phyloP scores from a whole-genome alignment of 2,329 filamentous ascomycete genomes.

The Beauveria bassiana region DNA sequence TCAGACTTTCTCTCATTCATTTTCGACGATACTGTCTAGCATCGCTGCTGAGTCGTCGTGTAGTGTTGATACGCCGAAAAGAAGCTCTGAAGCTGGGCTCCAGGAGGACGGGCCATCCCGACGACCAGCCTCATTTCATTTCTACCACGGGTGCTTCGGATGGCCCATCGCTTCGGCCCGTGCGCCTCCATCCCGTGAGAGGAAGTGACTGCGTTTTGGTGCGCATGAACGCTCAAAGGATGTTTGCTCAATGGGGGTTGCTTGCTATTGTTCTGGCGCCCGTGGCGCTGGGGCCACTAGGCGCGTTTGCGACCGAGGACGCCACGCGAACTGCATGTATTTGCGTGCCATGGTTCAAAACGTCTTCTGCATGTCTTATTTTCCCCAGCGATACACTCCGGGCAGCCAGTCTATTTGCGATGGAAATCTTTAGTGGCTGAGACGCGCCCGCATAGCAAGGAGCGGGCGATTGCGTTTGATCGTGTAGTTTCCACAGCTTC shows the following conservation, averaged over 20 bases:
- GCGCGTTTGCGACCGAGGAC: not conserved
- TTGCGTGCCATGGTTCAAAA: no score
- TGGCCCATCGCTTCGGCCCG: not conserved
- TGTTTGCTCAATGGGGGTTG: conserved; percentile 6
- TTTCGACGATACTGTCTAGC: not conserved
- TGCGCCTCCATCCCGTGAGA: not conserved
- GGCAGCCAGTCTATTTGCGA: no score
- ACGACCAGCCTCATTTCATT: not conserved
- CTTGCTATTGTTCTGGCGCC: conserved; percentile 8
- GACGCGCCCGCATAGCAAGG: no score
- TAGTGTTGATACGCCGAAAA: not conserved
- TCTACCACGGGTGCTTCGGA: not conserved
- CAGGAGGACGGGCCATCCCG: not conserved
- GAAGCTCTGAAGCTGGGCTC: not conserved
- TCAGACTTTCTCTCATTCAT: not conserved
- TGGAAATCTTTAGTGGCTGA: no score
- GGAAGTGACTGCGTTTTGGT: not conserved
- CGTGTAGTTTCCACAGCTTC: no score
- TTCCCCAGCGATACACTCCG: no score
- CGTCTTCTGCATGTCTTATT: no score
- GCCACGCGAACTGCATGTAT: not conserved
- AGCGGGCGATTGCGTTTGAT: no score
- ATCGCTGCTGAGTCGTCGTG: not conserved
- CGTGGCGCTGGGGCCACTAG: not conserved
- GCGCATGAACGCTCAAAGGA: not conserved